phyloP scores from a whole-genome alignment of 1,139 yeast species.

The Kurtzmaniella quercitrusa region DNA sequence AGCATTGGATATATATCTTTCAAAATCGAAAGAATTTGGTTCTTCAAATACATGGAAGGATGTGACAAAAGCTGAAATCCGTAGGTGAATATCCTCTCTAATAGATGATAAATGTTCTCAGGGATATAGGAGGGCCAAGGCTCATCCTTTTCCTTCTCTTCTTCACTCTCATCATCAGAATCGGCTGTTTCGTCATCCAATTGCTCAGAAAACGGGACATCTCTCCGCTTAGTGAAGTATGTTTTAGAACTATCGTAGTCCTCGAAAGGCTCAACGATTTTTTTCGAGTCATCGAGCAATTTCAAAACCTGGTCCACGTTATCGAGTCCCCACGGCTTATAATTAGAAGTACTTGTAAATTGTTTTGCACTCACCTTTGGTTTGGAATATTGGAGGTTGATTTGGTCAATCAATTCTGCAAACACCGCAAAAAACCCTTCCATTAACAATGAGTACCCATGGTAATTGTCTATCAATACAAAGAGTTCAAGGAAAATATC shows the following conservation, averaged over 20 bases:
- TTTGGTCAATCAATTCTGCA: constrained; percentile 56
- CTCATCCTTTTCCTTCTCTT: constrained; percentile 19
- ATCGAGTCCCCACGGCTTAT: constrained; percentile 55
- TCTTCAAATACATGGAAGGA: constrained; percentile 52
- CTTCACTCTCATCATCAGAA: constrained; percentile 28
- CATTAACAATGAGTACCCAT: constrained; percentile 70
- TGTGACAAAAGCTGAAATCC: constrained; percentile 72
- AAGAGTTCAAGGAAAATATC: constrained; percentile 76
- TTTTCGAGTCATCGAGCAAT: constrained; percentile 36
- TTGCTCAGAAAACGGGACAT: constrained; percentile 33
- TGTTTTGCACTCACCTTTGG: constrained; percentile 11
- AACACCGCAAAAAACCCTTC: constrained; percentile 75
- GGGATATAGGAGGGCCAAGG: constrained; percentile 68
- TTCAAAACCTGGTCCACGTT: constrained; percentile 33
- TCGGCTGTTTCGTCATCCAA: constrained; percentile 37
- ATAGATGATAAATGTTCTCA: constrained; percentile 47
- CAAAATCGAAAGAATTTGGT: constrained; percentile 53
- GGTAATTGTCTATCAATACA: constrained; percentile 73
- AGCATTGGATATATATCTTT: constrained; percentile 53
- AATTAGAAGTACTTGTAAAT: constrained; percentile 19
- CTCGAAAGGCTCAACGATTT: constrained; percentile 26
- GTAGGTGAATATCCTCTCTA: constrained; percentile 61
- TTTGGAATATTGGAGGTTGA: constrained; percentile 36
- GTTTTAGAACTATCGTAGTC: constrained; percentile 29
- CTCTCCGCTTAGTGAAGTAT: constrained; percentile 30